Evolutionary conservation across 352 stramenopile genomes (phyloP), one percentile per base, ranked within the genome.

Genomic region (Pythium pyrilobum): DNA sequence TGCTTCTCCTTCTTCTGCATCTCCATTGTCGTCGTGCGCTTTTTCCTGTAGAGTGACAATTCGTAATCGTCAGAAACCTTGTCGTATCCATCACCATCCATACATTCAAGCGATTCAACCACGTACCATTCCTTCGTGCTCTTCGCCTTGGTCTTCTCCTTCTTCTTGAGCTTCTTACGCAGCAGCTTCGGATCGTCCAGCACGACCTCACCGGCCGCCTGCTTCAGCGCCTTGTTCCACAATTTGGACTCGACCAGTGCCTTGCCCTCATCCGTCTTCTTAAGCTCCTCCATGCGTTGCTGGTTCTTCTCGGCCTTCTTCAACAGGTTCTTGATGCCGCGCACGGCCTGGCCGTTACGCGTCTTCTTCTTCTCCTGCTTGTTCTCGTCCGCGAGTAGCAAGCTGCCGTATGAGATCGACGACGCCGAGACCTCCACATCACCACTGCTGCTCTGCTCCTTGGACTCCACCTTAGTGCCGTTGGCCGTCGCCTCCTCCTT

Each of bases 221-320:
- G 81, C 56, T 89, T 79, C 23, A 91, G 66, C 25, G 81, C 81
- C 38, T 80, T 87, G 55, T 86, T 67, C 77, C 81, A 91, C 20
- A 73, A 64, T 68, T 87, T 87, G 4, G 73, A 64, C 43, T 84
- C 67, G 0, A 75, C 74, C 29, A 87, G 64, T 16, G 78, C 77
- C 48, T 77, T 77, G 45, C 80, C 80, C 37, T 86, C 74, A 31
- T 87, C 77, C 3, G 80, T 91, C 64, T 91, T 78, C 60, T 91
- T 91, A 24, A 91, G 65, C 55, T 91, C 76, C 45, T 86, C 70
- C 38, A 91, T 77, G 23, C 77, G 75, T 54, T 85, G 68, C 43
- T 81, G 77, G 62, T 91, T 91, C 2, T 66, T 62, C 64, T 91
- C 77, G 2, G 81, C 81, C 69, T 91, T 91, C 61, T 91, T 87